phyloP scores from a whole-genome alignment of 208 protist species.

The Acanthamoeba quina region DNA sequence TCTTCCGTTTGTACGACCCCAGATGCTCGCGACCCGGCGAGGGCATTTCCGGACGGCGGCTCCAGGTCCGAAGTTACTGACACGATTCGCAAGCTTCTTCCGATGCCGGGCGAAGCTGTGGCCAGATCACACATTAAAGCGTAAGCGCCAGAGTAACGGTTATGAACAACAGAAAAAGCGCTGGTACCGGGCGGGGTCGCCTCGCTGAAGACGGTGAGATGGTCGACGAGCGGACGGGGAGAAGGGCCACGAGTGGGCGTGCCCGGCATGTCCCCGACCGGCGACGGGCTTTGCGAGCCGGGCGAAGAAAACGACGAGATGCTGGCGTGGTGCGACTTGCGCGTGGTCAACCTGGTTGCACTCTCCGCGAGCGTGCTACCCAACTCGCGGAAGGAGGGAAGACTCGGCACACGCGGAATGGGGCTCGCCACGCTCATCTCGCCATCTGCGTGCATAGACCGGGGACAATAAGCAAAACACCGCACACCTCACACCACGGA shows the following conservation, averaged over 20 bases:
- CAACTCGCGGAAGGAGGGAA: neutral
- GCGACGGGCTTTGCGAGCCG: neutral
- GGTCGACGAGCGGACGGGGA: neutral
- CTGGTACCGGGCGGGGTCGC: neutral
- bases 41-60: too few species aligned
- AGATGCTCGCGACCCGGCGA: neutral
- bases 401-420: slow-evolving; percentile 1
- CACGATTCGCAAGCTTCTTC: neutral
- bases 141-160: too few species aligned
- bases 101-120: neutral
- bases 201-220: neutral
- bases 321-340: neutral
- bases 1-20: neutral
- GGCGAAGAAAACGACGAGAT: neutral
- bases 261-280: too few species aligned
- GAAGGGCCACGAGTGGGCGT: neutral
- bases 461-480: neutral
- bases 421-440: neutral
- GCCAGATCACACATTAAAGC: neutral
- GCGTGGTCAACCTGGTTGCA: neutral
- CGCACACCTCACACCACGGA: too few species aligned
- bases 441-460: neutral
- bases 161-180: neutral
- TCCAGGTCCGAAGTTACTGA: neutral
- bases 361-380: neutral